Evolutionary conservation across 208 protist species (phyloP), one percentile per base, ranked within the genome.

Genomic region (Crithidia sp.): DNA sequence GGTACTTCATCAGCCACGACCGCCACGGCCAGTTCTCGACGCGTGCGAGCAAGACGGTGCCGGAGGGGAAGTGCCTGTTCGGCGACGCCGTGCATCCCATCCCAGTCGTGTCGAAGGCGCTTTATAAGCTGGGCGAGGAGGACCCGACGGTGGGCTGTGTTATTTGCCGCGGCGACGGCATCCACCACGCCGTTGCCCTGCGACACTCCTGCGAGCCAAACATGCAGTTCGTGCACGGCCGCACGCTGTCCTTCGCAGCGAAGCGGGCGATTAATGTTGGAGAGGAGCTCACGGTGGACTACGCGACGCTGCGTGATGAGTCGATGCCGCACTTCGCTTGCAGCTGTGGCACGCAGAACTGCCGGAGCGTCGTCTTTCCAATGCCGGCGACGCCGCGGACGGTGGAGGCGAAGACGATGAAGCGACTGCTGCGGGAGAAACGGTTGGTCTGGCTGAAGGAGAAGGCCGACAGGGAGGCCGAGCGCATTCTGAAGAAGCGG

Each of bases 161-260:
- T 13, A 84, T 95, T 49, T 70, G 82, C 47, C 79, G 91, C 41
- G 91, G 81, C 19, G 91, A 95, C 69, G 81, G 85, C 73, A 63
- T 89, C 43, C 84, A 93, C 59, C 77, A 90, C 37, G 85, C 87
- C 41, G 88, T 94, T 5, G 88, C 88, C 5, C 79, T 97, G 65
- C 91, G 91, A 36, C 93, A 97, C 86, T 93, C 87, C n/a, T 97
- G 93, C 76, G 89, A 95, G 62, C 93, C 93, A 12, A 97, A 97
- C 78, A 92, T 93, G 85, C 69, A 82, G 7, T 94, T 96, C 53
- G 83, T 94, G 70, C 87, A 95, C 65, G 89, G 89, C 47, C 75
- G 85, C 55, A 93, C 90, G n/a, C 79, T 96, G 13, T 76, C 88
- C 55, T 91, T 91, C 55, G 88, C 84, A 3, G 73, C 92, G 5